Evolutionary conservation across 2,329 filamentous ascomycete genomes (phyloP).

Genomic region (Akanthomyces lecanii): DNA sequence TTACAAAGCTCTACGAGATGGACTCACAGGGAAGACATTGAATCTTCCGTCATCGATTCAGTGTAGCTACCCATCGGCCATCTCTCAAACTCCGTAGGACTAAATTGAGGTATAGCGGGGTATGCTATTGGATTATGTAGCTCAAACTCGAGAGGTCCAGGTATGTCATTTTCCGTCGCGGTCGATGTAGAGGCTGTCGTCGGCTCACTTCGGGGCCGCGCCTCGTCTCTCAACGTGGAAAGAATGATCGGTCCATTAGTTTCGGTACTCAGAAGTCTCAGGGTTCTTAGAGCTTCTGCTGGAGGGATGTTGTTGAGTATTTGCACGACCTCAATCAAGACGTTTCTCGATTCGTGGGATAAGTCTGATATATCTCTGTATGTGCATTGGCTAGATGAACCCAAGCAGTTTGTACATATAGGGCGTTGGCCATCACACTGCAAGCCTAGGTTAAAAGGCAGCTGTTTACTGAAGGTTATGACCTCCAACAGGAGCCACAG

Average conservation of each 20-base stretch:
- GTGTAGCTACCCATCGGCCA: neutral
- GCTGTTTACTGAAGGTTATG: neutral
- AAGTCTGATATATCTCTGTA: constrained; percentile 21
- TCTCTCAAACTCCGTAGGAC: neutral
- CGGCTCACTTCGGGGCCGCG: neutral
- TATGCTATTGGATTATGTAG: constrained; percentile 24
- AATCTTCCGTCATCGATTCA: neutral
- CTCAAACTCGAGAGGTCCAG: constrained; percentile 25
- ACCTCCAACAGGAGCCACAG: neutral
- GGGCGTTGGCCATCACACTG: constrained; percentile 24
- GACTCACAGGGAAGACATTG: neutral
- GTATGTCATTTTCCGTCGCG: neutral
- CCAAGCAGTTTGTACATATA: constrained; percentile 21
- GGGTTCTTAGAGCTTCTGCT: constrained; percentile 19
- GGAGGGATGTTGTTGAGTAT: constrained; percentile 23
- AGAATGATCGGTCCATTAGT: constrained; percentile 23
- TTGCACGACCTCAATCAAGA: constrained; percentile 24
- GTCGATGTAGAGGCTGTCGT: neutral
- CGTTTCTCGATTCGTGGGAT: constrained; percentile 16
- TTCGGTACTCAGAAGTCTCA: constrained; percentile 23
- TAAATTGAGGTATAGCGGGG: constrained; percentile 19
- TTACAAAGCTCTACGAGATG: neutral
- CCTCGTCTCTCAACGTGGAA: constrained; percentile 19
- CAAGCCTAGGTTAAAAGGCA: neutral
- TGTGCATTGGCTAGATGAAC: constrained; percentile 18